Conservation (phyloP, 352 stramenopile genomes). For the Globisporangium barbulae region DNA sequence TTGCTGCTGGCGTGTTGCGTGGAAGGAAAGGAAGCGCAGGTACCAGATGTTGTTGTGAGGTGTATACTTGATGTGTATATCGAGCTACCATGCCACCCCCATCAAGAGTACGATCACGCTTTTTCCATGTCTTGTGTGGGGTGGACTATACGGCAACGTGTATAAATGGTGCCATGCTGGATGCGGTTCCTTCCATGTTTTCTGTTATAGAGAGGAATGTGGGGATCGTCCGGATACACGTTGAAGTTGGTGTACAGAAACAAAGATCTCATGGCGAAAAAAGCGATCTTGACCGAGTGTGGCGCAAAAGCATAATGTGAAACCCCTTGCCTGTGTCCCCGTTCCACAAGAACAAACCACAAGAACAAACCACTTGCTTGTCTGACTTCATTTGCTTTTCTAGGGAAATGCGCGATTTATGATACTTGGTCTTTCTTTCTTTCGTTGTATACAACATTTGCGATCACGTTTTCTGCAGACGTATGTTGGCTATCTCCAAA, state of each 20-base stretch:
- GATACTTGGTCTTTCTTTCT: too few relatives aligned
- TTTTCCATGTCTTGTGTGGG: not conserved
- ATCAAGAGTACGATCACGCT: too few relatives aligned
- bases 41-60: not conserved
- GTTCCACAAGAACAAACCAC: too few relatives aligned
- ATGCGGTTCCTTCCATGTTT: slow-evolving; percentile 9
- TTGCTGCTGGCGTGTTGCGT: not conserved
- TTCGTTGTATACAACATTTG: too few relatives aligned
- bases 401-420: not conserved
- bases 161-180: not conserved
- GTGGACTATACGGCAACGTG: not conserved
- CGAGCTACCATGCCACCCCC: not conserved
- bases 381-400: not conserved
- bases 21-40: slow-evolving; percentile 2
- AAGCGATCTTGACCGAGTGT: slow-evolving; percentile 20
- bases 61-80: slow-evolving; percentile 6
- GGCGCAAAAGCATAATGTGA: not conserved
- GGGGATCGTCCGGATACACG: slow-evolving; percentile 4
- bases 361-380: not conserved
- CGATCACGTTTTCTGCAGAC: too few relatives aligned
- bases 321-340: not conserved
- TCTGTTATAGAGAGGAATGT: not conserved
- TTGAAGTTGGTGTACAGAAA: slow-evolving; percentile 1
- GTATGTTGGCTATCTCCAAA: too few relatives aligned
- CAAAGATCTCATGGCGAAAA: slow-evolving; percentile 10